These are phyloP conservation scores for Aeminium ludgeri DNA, from an alignment of 495 filamentous ascomycete genomes.

Conservation along the genomic window DNA sequence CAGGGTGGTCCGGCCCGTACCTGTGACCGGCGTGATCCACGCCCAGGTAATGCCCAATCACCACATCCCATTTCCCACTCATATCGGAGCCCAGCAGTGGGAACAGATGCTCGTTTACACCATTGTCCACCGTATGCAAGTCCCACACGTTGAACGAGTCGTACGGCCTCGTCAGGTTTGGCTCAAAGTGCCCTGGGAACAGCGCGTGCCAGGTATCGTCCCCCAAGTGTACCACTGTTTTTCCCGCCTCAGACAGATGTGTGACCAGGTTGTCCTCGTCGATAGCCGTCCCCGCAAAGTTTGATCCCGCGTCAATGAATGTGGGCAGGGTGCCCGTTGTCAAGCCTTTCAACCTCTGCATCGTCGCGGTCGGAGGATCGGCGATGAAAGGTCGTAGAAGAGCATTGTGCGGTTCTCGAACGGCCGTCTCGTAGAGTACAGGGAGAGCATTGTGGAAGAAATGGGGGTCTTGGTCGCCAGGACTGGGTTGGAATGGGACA, in stretches of 20 bases:
- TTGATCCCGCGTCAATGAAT: constrained; percentile 83
- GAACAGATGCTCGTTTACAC: constrained; percentile 82
- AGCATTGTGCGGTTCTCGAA: constrained; percentile 56
- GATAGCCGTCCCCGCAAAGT: constrained; percentile 92
- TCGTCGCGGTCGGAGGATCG: constrained; percentile 83
- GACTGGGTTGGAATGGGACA: constrained; percentile 49
- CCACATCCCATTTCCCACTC: constrained; percentile 65
- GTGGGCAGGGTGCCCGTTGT: constrained; percentile 92
- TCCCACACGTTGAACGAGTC: constrained; percentile 99
- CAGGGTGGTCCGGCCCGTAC: constrained; percentile 82
- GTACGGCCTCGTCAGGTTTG: constrained; percentile 66
- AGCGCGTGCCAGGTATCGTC: constrained; percentile 92
- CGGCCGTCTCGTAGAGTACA: constrained; percentile 65
- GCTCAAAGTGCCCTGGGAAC: constrained; percentile 83
- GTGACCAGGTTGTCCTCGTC: constrained; percentile 89
- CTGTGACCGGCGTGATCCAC: constrained; percentile 96
- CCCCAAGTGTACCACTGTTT: constrained; percentile 77
- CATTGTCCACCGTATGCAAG: constrained; percentile 89
- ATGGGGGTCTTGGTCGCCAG: constrained; percentile 34
- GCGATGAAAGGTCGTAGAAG: constrained; percentile 92
- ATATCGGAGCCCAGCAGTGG: constrained; percentile 53
- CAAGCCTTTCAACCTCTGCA: constrained; percentile 82
- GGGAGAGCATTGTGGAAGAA: constrained; percentile 79
- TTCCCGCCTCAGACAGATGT: constrained; percentile 63
- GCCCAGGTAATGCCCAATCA: constrained; percentile 84